Evolutionary conservation across 768 basidiomycete genomes (phyloP), one percentile per base, ranked within the genome.

Genomic region (Lanmaoa pseudosensibilis): DNA sequence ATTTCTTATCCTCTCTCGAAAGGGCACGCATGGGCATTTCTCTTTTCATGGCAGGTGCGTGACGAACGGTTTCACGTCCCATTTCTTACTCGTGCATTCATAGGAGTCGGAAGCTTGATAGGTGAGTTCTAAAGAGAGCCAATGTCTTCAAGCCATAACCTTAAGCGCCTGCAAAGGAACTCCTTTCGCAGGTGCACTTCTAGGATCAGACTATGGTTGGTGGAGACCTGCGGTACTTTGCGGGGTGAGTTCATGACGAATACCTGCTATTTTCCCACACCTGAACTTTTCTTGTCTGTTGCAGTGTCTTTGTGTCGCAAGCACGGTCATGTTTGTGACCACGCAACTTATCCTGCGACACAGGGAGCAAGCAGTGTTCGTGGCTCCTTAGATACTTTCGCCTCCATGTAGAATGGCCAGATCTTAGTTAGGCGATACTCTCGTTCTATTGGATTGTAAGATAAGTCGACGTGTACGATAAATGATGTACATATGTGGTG

Each of bases 111-210:
- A 54, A 63, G 61, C 50, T 60, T 66, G 45, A 59, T 69, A 55
- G 59, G 57, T 60, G 59, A 49, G 57, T 52, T n/a, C 19, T 36
- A 38, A n/a, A 30, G 13, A 34, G 21, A 45, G 6, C 9, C 12
- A 32, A n/a, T 36, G 25, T 44, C 32, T 12, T 48, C 37, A 33
- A 44, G 18, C 10, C 68, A 65, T 66, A 11, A 54, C 72, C 25
- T 63, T 68, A 19, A 63, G 65, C 23, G 41, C 52, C 23, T 21
- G 19, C 48, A 36, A 57, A 78, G 83, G 83, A 15, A 78, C 81
- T 0, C 84, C 85, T 10, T 76, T 84, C 21, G 77, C 78, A 43
- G 85, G 85, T 1, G 78, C 79, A 7, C 70, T 86, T n/a, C 70
- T 86, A 3, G 76, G 81, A 2, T 57, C 73, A n/a, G 63, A 73